Evolutionary conservation across 1,284 basidiomycete genomes (phyloP).

Genomic region (Cryptococcus sp.): DNA sequence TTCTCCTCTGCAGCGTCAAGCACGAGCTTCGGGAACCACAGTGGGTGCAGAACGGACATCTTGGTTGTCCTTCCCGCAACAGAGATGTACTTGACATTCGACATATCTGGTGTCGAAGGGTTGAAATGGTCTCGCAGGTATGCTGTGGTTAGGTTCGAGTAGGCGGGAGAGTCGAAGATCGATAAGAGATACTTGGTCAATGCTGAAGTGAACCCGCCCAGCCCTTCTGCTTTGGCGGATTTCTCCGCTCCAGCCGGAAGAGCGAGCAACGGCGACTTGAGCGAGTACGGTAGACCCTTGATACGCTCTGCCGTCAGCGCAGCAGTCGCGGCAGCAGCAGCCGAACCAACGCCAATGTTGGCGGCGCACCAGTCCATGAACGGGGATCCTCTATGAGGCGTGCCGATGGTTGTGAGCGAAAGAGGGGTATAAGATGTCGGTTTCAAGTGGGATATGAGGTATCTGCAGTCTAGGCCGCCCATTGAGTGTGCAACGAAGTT

Average conservation of each 20-base stretch:
- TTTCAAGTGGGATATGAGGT: constrained; percentile 82
- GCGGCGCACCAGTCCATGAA: constrained; percentile 99
- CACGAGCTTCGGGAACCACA: constrained; percentile 95
- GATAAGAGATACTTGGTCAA: constrained; percentile 86
- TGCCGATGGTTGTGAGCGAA: constrained; percentile 86
- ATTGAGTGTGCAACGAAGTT: constrained; percentile 97
- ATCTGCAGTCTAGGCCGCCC: constrained; percentile 87
- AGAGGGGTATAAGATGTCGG: constrained; percentile 82
- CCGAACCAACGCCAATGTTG: constrained; percentile 79
- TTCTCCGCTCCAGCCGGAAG: constrained; percentile 30
- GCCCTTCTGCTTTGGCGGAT: constrained; percentile 15
- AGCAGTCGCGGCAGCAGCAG: constrained; percentile 36
- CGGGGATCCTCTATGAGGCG: constrained; percentile 92
- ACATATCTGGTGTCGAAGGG: constrained; percentile 81
- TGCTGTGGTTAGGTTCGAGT: constrained; percentile 86
- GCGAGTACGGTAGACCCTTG: constrained; percentile 52
- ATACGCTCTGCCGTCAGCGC: constrained; percentile 22
- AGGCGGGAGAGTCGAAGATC: constrained; percentile 93
- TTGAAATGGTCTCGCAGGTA: constrained; percentile 89
- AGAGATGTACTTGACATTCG: constrained; percentile 85
- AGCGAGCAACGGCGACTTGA: constrained; percentile 57
- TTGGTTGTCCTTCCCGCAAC: constrained; percentile 75
- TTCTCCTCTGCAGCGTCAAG: constrained; percentile 67
- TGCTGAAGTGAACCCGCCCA: constrained; percentile 43
- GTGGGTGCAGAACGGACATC: constrained; percentile 81